phyloP scores from a whole-genome alignment of 176 grass and related monocot genomes.

The Sorghum bicolor region Sorghum_bicolor_NCBIv3 NC_012871.2:64845501-64846000 shows the following conservation, averaged over 20 bases:
- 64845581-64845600: too few species aligned
- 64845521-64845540: neutral
- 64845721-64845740: constrained; percentile 14
- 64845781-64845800: constrained; percentile 24
- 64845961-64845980: constrained; percentile 85
- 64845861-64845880: constrained; percentile 4
- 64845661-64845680: neutral
- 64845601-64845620: neutral
- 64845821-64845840: constrained; percentile 5
- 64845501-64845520: neutral
- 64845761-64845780: constrained; percentile 34
- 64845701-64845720: neutral
- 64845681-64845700: neutral
- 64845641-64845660: neutral
- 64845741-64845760: neutral
- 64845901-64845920: constrained; percentile 93
- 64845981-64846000: constrained; percentile 74
- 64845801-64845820: constrained; percentile 16
- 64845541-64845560: neutral
- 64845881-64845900: neutral
- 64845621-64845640: neutral
- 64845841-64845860: constrained; percentile 11
- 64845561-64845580: neutral
- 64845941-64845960: constrained; percentile 78
- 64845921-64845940: constrained; percentile 82